A percentile compares a stretch with the other conserved stretches of the same genome.
phyloP scores from a whole-genome alignment of 2,329 filamentous ascomycete genomes.

The Calonectria fujianensis region DNA sequence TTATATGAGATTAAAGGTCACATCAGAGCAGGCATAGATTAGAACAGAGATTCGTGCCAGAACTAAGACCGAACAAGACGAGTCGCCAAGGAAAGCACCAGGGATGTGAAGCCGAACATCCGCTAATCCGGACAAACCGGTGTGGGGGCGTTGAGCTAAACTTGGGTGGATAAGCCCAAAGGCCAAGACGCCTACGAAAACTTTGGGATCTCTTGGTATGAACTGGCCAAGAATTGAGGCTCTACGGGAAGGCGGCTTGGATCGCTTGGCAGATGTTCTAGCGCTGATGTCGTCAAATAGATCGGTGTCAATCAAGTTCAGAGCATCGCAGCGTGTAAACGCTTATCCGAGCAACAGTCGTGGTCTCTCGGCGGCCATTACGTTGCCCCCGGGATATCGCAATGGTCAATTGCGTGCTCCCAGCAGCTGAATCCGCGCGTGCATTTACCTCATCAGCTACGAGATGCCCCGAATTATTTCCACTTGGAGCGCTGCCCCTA shows the following conservation, averaged over 20 bases:
- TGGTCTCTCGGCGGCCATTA: not conserved
- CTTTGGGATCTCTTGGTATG: conserved; percentile 17
- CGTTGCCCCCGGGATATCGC: not conserved
- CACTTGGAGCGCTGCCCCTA: conserved; percentile 2
- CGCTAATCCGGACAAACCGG: conserved; percentile 6
- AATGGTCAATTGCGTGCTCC: conserved; percentile 18
- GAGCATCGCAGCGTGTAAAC: not conserved
- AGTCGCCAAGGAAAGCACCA: not conserved
- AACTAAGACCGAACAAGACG: not conserved
- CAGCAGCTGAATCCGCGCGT: conserved; percentile 4
- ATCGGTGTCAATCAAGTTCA: not conserved
- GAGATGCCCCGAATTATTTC: conserved; percentile 8
- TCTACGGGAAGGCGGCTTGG: conserved; percentile 9
- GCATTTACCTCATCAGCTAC: conserved; percentile 19
- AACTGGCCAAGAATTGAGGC: conserved; percentile 17
- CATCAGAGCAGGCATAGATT: conserved; percentile 9
- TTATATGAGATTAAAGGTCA: conserved; percentile 11
- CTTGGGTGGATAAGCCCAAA: not conserved
- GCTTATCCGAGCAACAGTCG: not conserved
- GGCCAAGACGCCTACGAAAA: not conserved
- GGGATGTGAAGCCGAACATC: conserved; percentile 17
- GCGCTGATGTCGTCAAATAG: not conserved
- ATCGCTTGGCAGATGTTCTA: not conserved
- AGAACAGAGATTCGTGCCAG: not conserved
- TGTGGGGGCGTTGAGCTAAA: conserved; percentile 22